Evolutionary conservation across 345 rosid genomes (phyloP), one percentile per base, ranked within the genome.

Genomic region (Arabidopsis arenosa): DNA sequence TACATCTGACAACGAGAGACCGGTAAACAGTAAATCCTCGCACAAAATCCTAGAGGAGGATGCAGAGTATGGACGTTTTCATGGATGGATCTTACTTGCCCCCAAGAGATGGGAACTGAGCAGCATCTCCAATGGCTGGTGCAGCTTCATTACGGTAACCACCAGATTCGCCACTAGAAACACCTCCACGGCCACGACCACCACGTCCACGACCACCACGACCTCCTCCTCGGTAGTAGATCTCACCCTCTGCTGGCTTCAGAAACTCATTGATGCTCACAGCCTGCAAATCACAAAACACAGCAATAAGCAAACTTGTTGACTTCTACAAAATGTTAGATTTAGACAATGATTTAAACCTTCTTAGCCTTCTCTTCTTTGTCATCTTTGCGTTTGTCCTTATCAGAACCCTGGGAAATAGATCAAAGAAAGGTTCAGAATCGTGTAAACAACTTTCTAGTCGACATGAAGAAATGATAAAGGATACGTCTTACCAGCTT

Each of bases 191-290:
- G 26, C 84, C 90, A 59, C 89, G 79, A 0, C 97, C 93, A 70
- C 91, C 91, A 57, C 91, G 85, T 47, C 82, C 75, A 39, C 90
- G 91, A 5, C 95, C 90, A 37, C 93, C 92, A 1, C 96, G 87
- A 18, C 93, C 88, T 5, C 93, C 88, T 5, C 82, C 74, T 47
- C 67, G 73, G 73, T 80, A 76, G 85, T 60, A 75, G 72, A 79
- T 87, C 86, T 84, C 93, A 33, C 97, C 95, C 33, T 87, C 98
- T 55, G 92, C 93, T 56, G 99, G 99, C 87, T 93, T 96, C 84
- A 96, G 85, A 75, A 96, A 93, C 80, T 93, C 98, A 58, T 84
- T 96, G 68, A 96, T 96, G 89, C 86, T 93, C 33, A 93, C 89
- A 82, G 95, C 59, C 98, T 96, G 66, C 75, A 80, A 40, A 60